Evolutionary conservation across 2,329 filamentous ascomycete species (phyloP).

Genomic region (Lachnellula occidentalis): DNA sequence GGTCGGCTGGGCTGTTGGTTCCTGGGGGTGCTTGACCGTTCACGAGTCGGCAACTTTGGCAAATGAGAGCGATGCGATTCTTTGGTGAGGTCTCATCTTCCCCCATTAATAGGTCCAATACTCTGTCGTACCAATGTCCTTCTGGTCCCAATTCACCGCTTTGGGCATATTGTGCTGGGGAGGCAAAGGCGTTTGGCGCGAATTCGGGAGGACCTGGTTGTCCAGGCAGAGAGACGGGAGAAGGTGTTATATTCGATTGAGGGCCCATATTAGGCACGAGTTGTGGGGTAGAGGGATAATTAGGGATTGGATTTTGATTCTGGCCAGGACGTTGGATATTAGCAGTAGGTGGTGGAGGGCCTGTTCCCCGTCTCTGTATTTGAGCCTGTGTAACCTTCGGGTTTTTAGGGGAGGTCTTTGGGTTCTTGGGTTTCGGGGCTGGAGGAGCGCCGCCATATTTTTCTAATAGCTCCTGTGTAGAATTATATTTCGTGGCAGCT

Average conservation of each 20-base stretch:
- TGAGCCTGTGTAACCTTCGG: slow-evolving; percentile 19
- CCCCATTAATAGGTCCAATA: slow-evolving; percentile 85
- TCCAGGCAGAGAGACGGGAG: slow-evolving; percentile 18
- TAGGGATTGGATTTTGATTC: slow-evolving; percentile 9
- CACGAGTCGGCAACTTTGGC: slow-evolving; percentile 73
- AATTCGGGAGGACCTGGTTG: slow-evolving; percentile 51
- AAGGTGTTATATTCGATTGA: slow-evolving; percentile 15
- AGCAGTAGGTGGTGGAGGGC: slow-evolving; percentile 57
- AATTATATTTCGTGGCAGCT: slow-evolving; percentile 91
- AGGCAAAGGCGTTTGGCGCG: slow-evolving; percentile 63
- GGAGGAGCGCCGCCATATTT: slow-evolving; percentile 69
- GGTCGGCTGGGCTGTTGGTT: slow-evolving; percentile 65
- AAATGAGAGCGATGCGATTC: slow-evolving; percentile 86
- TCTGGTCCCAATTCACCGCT: slow-evolving; percentile 14
- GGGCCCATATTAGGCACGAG: slow-evolving; percentile 15
- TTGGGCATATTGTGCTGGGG: slow-evolving; percentile 29
- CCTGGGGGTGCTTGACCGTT: slow-evolving; percentile 95
- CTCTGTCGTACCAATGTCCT: slow-evolving; percentile 86
- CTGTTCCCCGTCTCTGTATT: slow-evolving; percentile 42
- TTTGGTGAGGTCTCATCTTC: slow-evolving; percentile 91
- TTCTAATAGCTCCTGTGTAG: slow-evolving; percentile 84
- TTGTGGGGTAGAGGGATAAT: slow-evolving; percentile 24
- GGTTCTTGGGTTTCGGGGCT: slow-evolving; percentile 25
- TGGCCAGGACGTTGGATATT: slow-evolving; percentile 47
- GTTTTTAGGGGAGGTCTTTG: slow-evolving; percentile 13